Evolutionary conservation across 768 basidiomycete genomes (phyloP).

Genomic region (Chalciporus chontae): DNA sequence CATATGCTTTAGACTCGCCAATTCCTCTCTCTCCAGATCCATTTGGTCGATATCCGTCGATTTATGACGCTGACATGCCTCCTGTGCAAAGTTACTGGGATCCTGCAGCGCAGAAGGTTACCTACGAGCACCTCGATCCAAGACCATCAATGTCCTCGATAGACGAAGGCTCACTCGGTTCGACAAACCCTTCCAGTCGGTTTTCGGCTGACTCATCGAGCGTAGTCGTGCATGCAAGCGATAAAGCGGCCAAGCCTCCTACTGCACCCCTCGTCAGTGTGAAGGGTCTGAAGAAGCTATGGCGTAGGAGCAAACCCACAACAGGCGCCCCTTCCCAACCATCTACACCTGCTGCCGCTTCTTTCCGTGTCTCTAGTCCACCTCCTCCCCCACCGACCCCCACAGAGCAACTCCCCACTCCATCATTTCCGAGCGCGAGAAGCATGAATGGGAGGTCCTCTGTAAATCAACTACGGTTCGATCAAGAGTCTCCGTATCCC

Average conservation of each 20-base stretch:
- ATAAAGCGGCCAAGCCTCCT: constrained; percentile 26
- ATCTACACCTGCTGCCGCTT: constrained; percentile 36
- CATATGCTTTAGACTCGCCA: constrained; percentile 50
- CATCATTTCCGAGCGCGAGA: constrained; percentile 25
- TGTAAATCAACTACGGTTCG: constrained; percentile 56
- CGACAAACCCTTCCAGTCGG: constrained; percentile 47
- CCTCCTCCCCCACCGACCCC: constrained; percentile 35
- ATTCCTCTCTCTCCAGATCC: constrained; percentile 86
- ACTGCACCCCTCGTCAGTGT: constrained; percentile 62
- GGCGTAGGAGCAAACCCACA: constrained; percentile 64
- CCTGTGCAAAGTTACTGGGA: constrained; percentile 46
- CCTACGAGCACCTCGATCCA: constrained; percentile 17
- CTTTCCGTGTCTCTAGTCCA: constrained; percentile 26
- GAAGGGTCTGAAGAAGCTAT: constrained; percentile 69
- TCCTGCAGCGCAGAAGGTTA: constrained; percentile 22
- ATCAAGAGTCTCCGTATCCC: constrained; percentile 74
- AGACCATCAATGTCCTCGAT: constrained; percentile 25
- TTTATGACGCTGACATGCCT: constrained; percentile 29
- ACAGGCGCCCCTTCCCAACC: constrained; percentile 36
- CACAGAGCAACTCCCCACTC: constrained; percentile 24
- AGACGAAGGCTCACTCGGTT: constrained; percentile 20
- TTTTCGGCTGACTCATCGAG: constrained; percentile 74
- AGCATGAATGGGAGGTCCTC: constrained; percentile 24
- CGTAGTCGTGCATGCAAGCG: constrained; percentile 25
- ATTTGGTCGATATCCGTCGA: constrained; percentile 68